phyloP scores from a whole-genome alignment of 352 stramenopile species.

The Pythium biforme region DNA sequence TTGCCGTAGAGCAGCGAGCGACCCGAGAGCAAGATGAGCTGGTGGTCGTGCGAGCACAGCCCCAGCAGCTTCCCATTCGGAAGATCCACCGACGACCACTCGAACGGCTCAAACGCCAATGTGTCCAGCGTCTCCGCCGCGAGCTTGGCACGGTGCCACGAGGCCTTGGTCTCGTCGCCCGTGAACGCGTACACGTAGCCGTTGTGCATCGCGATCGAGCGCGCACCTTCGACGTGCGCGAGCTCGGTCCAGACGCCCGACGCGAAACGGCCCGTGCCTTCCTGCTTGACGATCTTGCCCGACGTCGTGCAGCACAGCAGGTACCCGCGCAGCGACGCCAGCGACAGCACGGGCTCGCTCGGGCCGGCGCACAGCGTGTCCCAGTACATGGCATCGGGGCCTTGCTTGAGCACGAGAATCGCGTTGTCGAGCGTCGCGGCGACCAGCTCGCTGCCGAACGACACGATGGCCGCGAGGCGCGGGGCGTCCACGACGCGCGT shows the following conservation, averaged over 20 bases:
- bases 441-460: conserved; percentile 73
- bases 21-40: conserved; percentile 61
- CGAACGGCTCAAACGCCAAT: conserved; percentile 55
- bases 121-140: conserved; percentile 45
- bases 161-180: neutral
- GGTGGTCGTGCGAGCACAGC: conserved; percentile 74
- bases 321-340: conserved; percentile 62
- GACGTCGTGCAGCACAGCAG: conserved; percentile 61
- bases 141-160: conserved; percentile 59
- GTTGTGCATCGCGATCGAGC: conserved; percentile 70
- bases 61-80: conserved; percentile 31
- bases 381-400: conserved; percentile 40
- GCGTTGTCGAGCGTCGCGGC: conserved; percentile 51
- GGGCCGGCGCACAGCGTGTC: conserved; percentile 51
- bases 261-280: conserved; percentile 59
- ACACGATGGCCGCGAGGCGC: conserved; percentile 61
- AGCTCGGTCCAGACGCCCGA: conserved; percentile 62
- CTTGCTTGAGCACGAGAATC: conserved; percentile 54
- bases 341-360: conserved; percentile 40
- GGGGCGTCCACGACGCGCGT: conserved; percentile 36
- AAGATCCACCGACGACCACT: conserved; percentile 31
- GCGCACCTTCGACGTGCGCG: conserved; percentile 38
- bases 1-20: conserved; percentile 44
- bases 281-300: conserved; percentile 67
- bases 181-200: conserved; percentile 59